phyloP scores from a whole-genome alignment of 768 basidiomycete species.

The Pleurotus salmoneostramineus region DNA sequence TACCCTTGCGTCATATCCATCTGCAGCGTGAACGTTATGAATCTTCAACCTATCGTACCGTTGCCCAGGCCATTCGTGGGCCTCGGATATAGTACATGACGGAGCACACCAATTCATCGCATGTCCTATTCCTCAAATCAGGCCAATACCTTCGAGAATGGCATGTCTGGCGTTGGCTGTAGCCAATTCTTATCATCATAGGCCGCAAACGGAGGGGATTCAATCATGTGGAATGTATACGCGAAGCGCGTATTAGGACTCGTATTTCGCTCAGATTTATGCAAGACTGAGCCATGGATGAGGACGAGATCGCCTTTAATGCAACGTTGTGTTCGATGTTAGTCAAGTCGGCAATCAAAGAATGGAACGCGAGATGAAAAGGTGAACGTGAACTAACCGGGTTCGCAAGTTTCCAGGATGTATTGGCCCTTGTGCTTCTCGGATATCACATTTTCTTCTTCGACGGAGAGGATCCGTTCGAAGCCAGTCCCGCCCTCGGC shows the following conservation, averaged over 20 bases:
- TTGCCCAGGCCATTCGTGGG: too few species aligned
- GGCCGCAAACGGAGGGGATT: conserved; percentile 59
- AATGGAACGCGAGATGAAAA: too few species aligned
- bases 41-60: too few species aligned
- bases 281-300: conserved; percentile 90
- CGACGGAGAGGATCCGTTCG: conserved; percentile 48
- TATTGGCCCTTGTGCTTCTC: conserved; percentile 41
- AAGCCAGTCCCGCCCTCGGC: conserved; percentile 82
- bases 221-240: conserved; percentile 96
- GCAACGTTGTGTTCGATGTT: background rate
- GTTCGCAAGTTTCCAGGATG: conserved; percentile 65
- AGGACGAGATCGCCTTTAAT: conserved; percentile 79
- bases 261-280: conserved; percentile 86
- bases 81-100: too few species aligned
- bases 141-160: conserved; percentile 47
- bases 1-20: too few species aligned
- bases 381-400: conserved; percentile 41
- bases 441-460: conserved; percentile 24
- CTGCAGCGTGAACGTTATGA: too few species aligned
- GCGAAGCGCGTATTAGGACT: conserved; percentile 82
- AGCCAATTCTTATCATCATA: conserved; percentile 97
- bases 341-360: background rate
- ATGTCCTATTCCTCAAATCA: background rate
- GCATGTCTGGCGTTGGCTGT: conserved; percentile 81
- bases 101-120: too few species aligned